phyloP scores from a whole-genome alignment of 179 eudicot species.

The Heliamphora pulchella region DNA sequence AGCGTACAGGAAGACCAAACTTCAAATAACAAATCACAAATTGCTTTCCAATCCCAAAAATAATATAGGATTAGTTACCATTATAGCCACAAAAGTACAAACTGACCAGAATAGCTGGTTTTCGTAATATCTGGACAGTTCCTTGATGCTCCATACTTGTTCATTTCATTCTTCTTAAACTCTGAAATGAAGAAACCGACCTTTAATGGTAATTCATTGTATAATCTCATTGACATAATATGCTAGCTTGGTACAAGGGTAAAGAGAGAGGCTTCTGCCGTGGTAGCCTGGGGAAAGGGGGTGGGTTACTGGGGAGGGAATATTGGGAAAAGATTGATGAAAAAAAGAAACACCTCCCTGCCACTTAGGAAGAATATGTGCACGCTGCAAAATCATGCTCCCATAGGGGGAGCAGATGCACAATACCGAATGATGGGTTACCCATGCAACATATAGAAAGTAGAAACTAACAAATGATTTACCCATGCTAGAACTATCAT shows the following conservation, averaged over 20 bases:
- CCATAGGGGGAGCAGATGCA: neutral
- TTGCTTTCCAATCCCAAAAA: too few species aligned
- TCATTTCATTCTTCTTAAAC: slow-evolving; percentile 63
- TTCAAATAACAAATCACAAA: too few species aligned
- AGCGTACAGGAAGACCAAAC: too few species aligned
- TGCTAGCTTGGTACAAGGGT: neutral
- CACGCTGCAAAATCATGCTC: neutral
- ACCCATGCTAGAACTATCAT: neutral
- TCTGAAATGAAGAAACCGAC: slow-evolving; percentile 36
- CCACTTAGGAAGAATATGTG: neutral
- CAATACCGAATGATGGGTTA: neutral
- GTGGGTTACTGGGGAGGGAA: too few species aligned
- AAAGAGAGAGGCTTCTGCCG: neutral
- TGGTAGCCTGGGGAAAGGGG: neutral
- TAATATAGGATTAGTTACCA: neutral
- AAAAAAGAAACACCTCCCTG: neutral
- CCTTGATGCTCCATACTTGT: slow-evolving; percentile 50
- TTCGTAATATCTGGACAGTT: slow-evolving; percentile 35
- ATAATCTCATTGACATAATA: neutral
- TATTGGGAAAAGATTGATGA: neutral
- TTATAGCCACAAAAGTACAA: slow-evolving; percentile 11
- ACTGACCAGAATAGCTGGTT: slow-evolving; percentile 41
- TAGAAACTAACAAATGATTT: neutral
- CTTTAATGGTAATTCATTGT: neutral
- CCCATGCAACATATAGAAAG: neutral